Conservation (phyloP, 2,329 filamentous ascomycete species). For the Dothideomycetes sp. region DNA sequence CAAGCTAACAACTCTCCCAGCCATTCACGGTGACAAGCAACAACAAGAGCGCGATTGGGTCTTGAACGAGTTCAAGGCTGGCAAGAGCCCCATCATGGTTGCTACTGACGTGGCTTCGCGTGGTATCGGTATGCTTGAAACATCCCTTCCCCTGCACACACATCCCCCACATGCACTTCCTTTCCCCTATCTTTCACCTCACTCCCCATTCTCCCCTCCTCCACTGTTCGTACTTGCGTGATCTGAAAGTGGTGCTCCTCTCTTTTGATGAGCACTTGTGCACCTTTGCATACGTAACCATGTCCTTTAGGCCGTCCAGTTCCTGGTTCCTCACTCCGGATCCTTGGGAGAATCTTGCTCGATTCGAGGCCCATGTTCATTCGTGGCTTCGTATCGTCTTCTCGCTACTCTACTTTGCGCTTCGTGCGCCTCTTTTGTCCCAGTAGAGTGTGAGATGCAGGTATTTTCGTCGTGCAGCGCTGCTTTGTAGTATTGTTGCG, state of each 20-base stretch:
- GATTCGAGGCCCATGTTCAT: conserved; percentile 55
- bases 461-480: conserved; percentile 13
- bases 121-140: conserved; percentile 98
- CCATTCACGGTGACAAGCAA: conserved; percentile 98
- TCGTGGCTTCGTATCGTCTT: conserved; percentile 37
- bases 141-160: conserved; percentile 35
- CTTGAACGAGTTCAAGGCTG: conserved; percentile 97
- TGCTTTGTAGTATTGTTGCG: conserved; percentile 27
- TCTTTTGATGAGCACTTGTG: conserved; percentile 70
- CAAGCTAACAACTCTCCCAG: conserved; percentile 43
- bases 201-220: conserved; percentile 18
- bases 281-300: conserved; percentile 76
- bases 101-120: conserved; percentile 98
- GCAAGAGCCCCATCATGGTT: conserved; percentile 99
- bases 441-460: conserved; percentile 14
- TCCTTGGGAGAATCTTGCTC: conserved; percentile 68
- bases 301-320: conserved; percentile 72
- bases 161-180: conserved; percentile 27
- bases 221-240: conserved; percentile 45
- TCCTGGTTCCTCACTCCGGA: conserved; percentile 69
- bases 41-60: conserved; percentile 99
- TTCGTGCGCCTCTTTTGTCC: conserved; percentile 9
- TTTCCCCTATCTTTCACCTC: conserved; percentile 19
- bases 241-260: conserved; percentile 61
- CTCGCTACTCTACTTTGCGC: conserved; percentile 41